Percentiles rank a stretch among this genome's conserved stretches.
phyloP scores from a whole-genome alignment of 2,329 filamentous ascomycete species.

The Alternaria arborescens region DNA sequence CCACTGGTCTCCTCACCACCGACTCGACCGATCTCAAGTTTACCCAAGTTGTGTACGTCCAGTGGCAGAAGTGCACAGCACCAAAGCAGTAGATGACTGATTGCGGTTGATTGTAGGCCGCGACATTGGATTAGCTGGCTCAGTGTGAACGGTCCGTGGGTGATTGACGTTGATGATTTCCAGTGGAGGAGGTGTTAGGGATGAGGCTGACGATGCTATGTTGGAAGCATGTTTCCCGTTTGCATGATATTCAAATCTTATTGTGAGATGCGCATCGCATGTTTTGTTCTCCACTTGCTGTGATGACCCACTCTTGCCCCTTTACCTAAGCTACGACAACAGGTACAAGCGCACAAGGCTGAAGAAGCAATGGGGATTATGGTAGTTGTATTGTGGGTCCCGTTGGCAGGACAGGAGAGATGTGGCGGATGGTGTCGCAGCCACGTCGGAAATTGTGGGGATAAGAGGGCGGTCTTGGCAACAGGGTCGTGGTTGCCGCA shows the following conservation, averaged over 20 bases:
- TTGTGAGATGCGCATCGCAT: slow-evolving; percentile 23
- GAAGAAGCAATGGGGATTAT: not conserved
- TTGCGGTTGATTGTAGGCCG: slow-evolving; percentile 19
- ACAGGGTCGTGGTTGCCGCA: slow-evolving; percentile 33
- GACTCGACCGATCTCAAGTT: slow-evolving; percentile 62
- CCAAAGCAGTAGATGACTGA: slow-evolving; percentile 24
- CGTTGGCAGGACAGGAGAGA: slow-evolving; percentile 3
- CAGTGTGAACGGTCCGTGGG: slow-evolving; percentile 15
- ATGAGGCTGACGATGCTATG: not conserved
- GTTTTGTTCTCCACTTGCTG: not conserved
- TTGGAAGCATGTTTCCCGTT: slow-evolving; percentile 7
- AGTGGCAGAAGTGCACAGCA: slow-evolving; percentile 54
- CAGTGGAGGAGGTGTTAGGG: slow-evolving; percentile 18
- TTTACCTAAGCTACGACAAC: not conserved
- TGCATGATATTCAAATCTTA: slow-evolving; percentile 14
- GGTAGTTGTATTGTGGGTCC: not conserved
- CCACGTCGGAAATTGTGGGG: slow-evolving; percentile 15
- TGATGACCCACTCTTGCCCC: slow-evolving; percentile 5
- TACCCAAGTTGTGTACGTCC: slow-evolving; percentile 54
- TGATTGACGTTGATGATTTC: slow-evolving; percentile 7
- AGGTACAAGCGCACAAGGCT: not conserved
- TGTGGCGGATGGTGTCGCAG: slow-evolving; percentile 8
- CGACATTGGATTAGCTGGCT: slow-evolving; percentile 17
- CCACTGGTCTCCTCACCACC: slow-evolving; percentile 56
- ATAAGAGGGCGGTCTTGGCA: slow-evolving; percentile 14